Conservation (phyloP, 2,329 filamentous ascomycete species). For the Trichoderma sp. region DNA sequence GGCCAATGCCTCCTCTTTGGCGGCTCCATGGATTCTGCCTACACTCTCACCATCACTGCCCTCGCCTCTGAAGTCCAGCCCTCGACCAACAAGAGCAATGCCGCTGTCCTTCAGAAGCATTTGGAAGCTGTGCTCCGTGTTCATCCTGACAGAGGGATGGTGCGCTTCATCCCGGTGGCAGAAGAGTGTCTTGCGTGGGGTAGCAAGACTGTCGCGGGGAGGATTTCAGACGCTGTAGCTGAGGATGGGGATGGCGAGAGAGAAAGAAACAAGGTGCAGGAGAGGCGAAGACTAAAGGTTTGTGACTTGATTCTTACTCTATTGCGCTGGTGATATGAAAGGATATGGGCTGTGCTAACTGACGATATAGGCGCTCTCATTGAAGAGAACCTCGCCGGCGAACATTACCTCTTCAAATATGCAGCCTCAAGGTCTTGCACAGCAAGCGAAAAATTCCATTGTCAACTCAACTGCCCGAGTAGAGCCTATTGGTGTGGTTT, state of each 20-base stretch:
- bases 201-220: conserved; percentile 66
- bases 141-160: conserved; percentile 61
- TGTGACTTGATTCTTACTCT: not conserved
- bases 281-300: conserved; percentile 17
- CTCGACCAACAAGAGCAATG: conserved; percentile 77
- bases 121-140: conserved; percentile 71
- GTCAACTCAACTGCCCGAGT: not conserved
- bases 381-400: not conserved
- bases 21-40: conserved; percentile 74
- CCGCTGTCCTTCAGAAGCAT: conserved; percentile 72
- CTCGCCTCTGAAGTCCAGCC: conserved; percentile 67
- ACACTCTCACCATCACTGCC: conserved; percentile 71
- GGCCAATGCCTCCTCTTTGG: conserved; percentile 72
- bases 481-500: not conserved
- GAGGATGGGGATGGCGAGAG: not conserved
- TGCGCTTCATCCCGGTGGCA: conserved; percentile 67
- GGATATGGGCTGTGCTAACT: not conserved
- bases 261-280: not conserved
- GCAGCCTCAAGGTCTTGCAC: not conserved
- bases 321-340: too few species aligned
- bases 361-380: conserved; percentile 7
- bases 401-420: not conserved
- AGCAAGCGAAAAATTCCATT: not conserved
- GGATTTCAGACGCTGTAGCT: conserved; percentile 44
- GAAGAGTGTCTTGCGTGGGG: conserved; percentile 72